Evolutionary conservation across 768 basidiomycete species (phyloP), one percentile per base, ranked within the genome.

Genomic region (Hydnum rufescens): DNA sequence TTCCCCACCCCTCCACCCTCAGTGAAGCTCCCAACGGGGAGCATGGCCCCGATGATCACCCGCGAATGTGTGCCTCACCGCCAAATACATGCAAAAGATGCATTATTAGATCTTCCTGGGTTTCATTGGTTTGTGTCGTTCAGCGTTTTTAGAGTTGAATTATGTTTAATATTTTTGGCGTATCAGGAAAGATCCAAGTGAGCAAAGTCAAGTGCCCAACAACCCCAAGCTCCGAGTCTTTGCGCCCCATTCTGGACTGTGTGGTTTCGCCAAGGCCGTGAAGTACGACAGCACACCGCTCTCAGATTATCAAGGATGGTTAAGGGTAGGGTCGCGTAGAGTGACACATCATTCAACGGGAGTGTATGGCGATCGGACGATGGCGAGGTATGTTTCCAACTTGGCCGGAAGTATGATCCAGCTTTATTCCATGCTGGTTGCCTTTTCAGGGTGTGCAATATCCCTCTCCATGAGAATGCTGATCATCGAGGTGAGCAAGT

Each of bases 21-120:
- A 16, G 8, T 26, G n/a, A 51, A 50, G 6, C 16, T 50, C 16
- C 49, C 28, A 26, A 57, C 53, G 26, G 26, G 44, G 13, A 47
- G 34, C 34, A 8, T 39, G 34, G 34, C 34, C 8, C 44, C 8
- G 26, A 13, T 8, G 26, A 28, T 39, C 13, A 39, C 36, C 36
- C 36, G 22, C 30, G 1, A 49, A 50, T 42, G 2, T 23, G 4
- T 44, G 67, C 62, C 84, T 1, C 61, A 80, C 29, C 66, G 63
- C 22, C 63, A 72, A 16, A 69, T 82, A 3, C 77, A 75, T 0
- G 70, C 84, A 2, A 61, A 72, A 32, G 78, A 80, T 58, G 80
- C 82, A 3, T 77, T 82, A 51, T 65, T 69, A 13, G 83, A 87
- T 60, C 58, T 86, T 77, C 77, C 77, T 29, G 66, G 64, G 1